Evolutionary conservation across 495 filamentous ascomycete genomes (phyloP), one percentile per base, ranked within the genome.

Genomic region (Sabuloglossum arenarium): DNA sequence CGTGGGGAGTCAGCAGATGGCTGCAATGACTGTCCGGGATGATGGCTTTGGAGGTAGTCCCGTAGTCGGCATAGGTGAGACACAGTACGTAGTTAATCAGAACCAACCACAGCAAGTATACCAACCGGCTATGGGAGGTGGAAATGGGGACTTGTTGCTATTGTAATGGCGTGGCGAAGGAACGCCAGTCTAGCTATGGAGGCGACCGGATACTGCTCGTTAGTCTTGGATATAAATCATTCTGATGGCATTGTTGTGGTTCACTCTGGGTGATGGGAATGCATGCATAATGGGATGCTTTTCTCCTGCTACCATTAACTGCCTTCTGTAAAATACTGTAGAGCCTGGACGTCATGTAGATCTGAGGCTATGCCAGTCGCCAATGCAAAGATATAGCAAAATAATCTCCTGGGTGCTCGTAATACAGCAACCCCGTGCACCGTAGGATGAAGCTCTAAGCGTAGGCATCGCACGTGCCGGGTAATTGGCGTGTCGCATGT

Each of bases 1-100:
- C 30, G 73, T 86, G 9, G 80, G 80, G 0, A 79, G 69, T 53
- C 77, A 79, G 67, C 79, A 81, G 64, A 85, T 86, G 81, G 79
- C 78, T 3, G 76, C 75, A 3, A 75, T 86, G 73, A 70, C 77
- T 57, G 72, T 85, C 28, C 61, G 69, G 53, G 69, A 69, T 12
- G 65, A 68, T 42, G 78, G 73, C 6, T 72, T 70, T 59, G 70
- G 66, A 16, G 64, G 64, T 2, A 67, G 64, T 53, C 69, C 70
- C 1, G 60, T 65, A 55, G 64, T 60, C 19, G 64, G 61, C 53
- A 64, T 53, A 54, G 59, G 57, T 12, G 61, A 65, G 59, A 63
- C 63, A 53, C 62, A 63, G 45, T 82, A 80, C 57, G 79, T 85
- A 30, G 82, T 85, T 11, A 85, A 79, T 64, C 81, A 85, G 67